These are phyloP conservation scores for Leccinum broughii DNA, from an alignment of 768 basidiomycete species.

Conservation along the genomic window DNA sequence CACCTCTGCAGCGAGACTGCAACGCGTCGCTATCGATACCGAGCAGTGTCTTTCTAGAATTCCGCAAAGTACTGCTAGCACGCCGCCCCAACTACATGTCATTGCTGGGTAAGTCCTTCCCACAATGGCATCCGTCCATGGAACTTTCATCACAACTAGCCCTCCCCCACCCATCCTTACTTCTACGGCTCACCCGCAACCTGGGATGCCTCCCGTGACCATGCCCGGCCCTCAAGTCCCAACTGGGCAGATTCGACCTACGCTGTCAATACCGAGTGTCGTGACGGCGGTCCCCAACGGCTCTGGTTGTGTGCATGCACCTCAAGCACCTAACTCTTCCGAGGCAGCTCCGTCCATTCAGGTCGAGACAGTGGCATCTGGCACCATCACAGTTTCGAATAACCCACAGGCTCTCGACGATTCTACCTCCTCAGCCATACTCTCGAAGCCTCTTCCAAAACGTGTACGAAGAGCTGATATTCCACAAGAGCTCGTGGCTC, in stretches of 20 bases:
- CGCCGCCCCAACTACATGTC: background rate
- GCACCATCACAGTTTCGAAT: background rate
- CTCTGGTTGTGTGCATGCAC: background rate
- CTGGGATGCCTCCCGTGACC: background rate
- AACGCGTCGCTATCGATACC: conserved; percentile 17
- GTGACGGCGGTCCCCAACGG: background rate
- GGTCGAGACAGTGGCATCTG: background rate
- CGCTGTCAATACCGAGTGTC: background rate
- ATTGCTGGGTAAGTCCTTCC: conserved; percentile 15
- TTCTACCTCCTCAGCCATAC: background rate
- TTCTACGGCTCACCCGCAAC: background rate
- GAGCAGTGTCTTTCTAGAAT: background rate
- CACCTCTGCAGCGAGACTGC: conserved; percentile 20
- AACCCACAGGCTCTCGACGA: background rate
- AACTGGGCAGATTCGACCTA: background rate
- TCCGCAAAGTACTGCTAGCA: background rate
- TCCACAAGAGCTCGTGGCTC: conserved; percentile 25
- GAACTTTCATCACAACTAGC: conserved; percentile 4
- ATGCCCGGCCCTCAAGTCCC: background rate
- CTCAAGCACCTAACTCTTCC: background rate
- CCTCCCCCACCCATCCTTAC: background rate
- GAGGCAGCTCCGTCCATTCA: conserved; percentile 2
- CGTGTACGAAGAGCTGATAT: conserved; percentile 25
- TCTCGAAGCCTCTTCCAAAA: conserved; percentile 29
- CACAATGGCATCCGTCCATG: background rate